A percentile compares a stretch with the other conserved stretches of the same genome.
Evolutionary conservation across 495 filamentous ascomycete genomes (phyloP).

Genomic region (Thozetella sp.): DNA sequence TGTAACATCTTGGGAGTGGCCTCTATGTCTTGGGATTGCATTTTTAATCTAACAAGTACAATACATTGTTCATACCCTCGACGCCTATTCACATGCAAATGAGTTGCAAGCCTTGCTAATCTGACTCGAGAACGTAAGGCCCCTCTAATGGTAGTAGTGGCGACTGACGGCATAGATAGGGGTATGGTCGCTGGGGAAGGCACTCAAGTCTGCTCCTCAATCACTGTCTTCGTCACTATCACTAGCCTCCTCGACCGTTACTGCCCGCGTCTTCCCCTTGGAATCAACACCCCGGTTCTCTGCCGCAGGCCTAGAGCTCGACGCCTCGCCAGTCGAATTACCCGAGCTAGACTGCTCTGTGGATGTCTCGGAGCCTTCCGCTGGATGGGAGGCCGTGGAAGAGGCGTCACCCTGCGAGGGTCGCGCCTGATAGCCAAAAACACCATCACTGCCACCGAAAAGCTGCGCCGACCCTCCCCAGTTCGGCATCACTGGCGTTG

Average conservation of each 20-base stretch:
- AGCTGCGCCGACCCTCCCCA: slow-evolving; percentile 43
- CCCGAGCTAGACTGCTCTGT: slow-evolving; percentile 4
- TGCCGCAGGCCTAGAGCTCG: slow-evolving; percentile 10
- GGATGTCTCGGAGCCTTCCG: slow-evolving; percentile 6
- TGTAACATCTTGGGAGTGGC: too few species aligned
- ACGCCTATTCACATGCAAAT: not conserved
- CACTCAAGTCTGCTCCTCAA: not conserved
- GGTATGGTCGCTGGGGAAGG: not conserved
- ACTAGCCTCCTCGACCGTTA: slow-evolving; percentile 39
- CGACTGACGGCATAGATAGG: not conserved
- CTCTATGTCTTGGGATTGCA: not conserved
- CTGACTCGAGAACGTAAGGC: not conserved
- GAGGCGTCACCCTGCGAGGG: slow-evolving; percentile 10
- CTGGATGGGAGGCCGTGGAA: slow-evolving; percentile 9
- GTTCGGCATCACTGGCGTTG: slow-evolving; percentile 39
- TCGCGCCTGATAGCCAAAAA: slow-evolving; percentile 16
- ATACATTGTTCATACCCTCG: not conserved
- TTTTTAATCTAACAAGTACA: not conserved
- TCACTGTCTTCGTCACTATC: slow-evolving; percentile 28
- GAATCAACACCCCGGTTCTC: slow-evolving; percentile 9
- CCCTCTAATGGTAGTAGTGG: not conserved
- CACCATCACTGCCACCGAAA: slow-evolving; percentile 19
- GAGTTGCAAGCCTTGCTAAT: not conserved
- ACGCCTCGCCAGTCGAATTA: slow-evolving; percentile 12
- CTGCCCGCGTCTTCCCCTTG: slow-evolving; percentile 38